phyloP scores from a whole-genome alignment of 352 stramenopile species.

The Sclerospora graminicola region DNA sequence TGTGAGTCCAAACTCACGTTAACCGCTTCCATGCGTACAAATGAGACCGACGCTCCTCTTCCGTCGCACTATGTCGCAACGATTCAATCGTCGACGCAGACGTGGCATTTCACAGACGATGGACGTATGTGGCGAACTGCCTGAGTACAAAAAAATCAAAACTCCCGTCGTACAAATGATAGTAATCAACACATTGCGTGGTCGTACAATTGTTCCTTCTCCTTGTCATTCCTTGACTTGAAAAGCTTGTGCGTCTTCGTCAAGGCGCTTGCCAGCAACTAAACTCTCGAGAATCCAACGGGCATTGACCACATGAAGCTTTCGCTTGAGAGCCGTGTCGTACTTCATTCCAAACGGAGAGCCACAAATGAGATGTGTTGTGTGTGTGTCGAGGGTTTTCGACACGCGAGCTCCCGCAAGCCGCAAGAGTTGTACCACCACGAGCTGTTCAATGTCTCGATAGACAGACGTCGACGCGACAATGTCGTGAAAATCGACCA shows the following conservation, averaged over 20 bases:
- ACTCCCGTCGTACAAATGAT: too few relatives aligned
- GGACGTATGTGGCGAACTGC: conserved; percentile 21
- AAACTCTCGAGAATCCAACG: conserved; percentile 65
- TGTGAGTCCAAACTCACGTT: too few relatives aligned
- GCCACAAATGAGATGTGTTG: conserved; percentile 58
- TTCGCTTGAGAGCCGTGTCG: conserved; percentile 43
- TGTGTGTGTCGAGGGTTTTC: conserved; percentile 36
- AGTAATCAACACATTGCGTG: too few relatives aligned
- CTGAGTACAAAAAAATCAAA: conserved; percentile 2
- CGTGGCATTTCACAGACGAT: conserved; percentile 42
- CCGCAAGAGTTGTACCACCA: conserved; percentile 42
- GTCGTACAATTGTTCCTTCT: too few relatives aligned
- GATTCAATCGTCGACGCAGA: conserved; percentile 26
- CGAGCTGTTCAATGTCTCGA: conserved; percentile 43
- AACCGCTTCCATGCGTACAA: conserved; percentile 1
- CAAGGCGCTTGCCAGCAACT: conserved; percentile 29
- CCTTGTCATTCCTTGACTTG: conserved; percentile 12
- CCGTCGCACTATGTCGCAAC: conserved; percentile 25
- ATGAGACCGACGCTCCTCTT: conserved; percentile 13
- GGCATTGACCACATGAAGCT: conserved; percentile 40
- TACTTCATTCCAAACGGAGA: conserved; percentile 50
- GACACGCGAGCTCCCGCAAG: conserved; percentile 47
- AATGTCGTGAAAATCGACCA: conserved; percentile 40
- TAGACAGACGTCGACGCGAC: conserved; percentile 55
- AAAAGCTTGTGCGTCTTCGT: conserved; percentile 17